Evolutionary conservation across 805 yeast species (phyloP).

Genomic region (Saturnispora gosingensis): DNA sequence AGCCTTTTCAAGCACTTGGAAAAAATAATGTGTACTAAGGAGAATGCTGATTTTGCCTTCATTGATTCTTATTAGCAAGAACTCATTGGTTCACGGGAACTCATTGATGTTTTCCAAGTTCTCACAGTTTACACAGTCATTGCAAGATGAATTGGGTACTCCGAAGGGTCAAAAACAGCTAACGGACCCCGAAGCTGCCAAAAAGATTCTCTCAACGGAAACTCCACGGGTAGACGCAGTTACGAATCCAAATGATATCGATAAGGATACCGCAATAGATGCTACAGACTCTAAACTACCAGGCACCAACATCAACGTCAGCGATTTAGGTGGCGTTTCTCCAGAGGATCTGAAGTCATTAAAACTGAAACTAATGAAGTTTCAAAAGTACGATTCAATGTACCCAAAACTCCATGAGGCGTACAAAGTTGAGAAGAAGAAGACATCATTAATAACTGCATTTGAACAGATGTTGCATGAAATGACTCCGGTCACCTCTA

Average conservation of each 20-base stretch:
- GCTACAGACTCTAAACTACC: conserved; percentile 9
- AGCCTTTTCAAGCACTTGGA: not conserved
- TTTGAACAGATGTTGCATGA: conserved; percentile 71
- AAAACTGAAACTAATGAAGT: conserved; percentile 58
- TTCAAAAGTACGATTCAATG: conserved; percentile 79
- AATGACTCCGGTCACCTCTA: conserved; percentile 67
- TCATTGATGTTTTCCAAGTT: conserved; percentile 4
- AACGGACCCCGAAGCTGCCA: conserved; percentile 21
- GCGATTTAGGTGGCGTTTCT: conserved; percentile 26
- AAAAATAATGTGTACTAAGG: not conserved
- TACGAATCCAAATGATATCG: not conserved
- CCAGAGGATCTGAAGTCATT: conserved; percentile 19
- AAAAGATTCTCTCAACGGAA: conserved; percentile 7
- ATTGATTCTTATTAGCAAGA: not conserved
- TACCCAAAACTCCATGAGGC: conserved; percentile 82
- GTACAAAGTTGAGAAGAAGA: conserved; percentile 70
- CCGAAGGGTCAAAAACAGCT: conserved; percentile 15
- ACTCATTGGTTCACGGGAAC: not conserved
- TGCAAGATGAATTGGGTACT: conserved; percentile 25
- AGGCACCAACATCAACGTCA: conserved; percentile 25
- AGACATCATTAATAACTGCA: conserved; percentile 43
- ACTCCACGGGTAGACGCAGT: not conserved
- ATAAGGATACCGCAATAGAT: not conserved
- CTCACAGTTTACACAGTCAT: conserved; percentile 5
- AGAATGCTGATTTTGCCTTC: not conserved